Conservation (phyloP, 1,284 basidiomycete species). For the Cryptococcus depauperatus region DNA sequence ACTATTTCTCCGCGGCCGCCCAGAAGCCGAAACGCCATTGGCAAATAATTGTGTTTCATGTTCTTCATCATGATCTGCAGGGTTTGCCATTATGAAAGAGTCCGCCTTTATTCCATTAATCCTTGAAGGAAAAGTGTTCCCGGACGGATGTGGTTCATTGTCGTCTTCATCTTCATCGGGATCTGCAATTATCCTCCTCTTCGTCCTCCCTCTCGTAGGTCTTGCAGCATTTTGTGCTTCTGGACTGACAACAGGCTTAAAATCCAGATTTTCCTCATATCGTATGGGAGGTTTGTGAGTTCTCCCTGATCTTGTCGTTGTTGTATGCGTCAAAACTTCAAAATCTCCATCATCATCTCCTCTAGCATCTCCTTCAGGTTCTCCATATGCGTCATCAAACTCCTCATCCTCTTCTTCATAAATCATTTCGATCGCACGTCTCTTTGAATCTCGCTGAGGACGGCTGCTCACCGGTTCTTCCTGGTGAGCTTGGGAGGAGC, state of each 20-base stretch:
- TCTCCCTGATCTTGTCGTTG: conserved; percentile 12
- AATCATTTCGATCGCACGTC: conserved; percentile 8
- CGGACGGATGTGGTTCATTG: conserved; percentile 7
- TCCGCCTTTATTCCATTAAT: conserved; percentile 10
- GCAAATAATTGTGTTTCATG: too few relatives aligned
- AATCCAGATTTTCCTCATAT: conserved; percentile 30
- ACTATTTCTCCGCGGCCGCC: neutral
- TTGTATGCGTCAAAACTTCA: conserved; percentile 1
- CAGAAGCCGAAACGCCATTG: neutral
- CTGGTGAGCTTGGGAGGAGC: neutral
- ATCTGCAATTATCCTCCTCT: conserved; percentile 22
- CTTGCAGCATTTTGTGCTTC: neutral
- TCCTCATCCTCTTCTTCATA: conserved; percentile 20
- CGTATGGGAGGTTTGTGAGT: conserved; percentile 47
- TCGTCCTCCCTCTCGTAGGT: conserved; percentile 25
- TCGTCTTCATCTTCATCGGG: conserved; percentile 33
- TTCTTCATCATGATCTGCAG: neutral
- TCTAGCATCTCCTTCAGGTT: conserved; percentile 30
- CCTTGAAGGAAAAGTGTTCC: conserved; percentile 21
- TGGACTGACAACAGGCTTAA: conserved; percentile 11
- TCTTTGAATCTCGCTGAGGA: conserved; percentile 11
- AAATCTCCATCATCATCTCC: conserved; percentile 12
- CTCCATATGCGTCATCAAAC: conserved; percentile 7
- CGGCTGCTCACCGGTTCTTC: conserved; percentile 5
- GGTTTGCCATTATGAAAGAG: neutral